Percentiles rank a stretch among this genome's conserved stretches.
These are phyloP conservation scores for Malus orientalis DNA, from an alignment of 306 rosid species.

Conservation along the genomic window DNA sequence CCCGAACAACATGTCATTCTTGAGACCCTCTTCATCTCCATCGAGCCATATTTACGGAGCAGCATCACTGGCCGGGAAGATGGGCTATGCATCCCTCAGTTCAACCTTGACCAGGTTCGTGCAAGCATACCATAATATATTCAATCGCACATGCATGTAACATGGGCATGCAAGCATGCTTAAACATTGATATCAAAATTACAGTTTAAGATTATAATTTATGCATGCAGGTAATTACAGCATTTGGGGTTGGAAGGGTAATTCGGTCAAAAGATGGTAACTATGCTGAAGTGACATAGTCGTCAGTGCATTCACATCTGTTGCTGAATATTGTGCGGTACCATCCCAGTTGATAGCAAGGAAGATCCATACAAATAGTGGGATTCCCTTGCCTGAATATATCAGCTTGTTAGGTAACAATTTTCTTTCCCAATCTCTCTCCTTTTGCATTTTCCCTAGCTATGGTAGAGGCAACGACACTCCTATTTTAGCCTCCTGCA, in stretches of 20 bases:
- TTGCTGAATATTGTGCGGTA: constrained; percentile 32
- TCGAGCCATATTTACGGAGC: constrained; percentile 49
- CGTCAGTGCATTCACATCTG: constrained; percentile 15
- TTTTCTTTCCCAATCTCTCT: background rate
- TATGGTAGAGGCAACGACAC: too few relatives aligned
- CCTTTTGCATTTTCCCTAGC: too few relatives aligned
- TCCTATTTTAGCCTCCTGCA: too few relatives aligned
- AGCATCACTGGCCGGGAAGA: constrained; percentile 35
- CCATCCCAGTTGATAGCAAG: constrained; percentile 9
- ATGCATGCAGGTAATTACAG: constrained; percentile 27
- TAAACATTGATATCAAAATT: background rate
- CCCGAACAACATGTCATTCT: constrained; percentile 36
- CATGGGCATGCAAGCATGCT: background rate
- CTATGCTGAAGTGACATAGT: constrained; percentile 31
- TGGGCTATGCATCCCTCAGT: constrained; percentile 32
- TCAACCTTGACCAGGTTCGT: constrained; percentile 28
- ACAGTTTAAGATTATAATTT: background rate
- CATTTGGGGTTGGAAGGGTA: constrained; percentile 34
- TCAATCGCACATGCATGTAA: background rate
- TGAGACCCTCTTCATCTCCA: constrained; percentile 32
- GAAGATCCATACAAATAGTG: constrained; percentile 29
- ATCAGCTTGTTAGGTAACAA: constrained; percentile 34
- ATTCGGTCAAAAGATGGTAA: constrained; percentile 28
- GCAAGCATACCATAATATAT: background rate
- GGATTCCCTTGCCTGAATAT: constrained; percentile 42